Percentiles rank a stretch among this genome's conserved stretches.
phyloP scores from a whole-genome alignment of 768 basidiomycete species.

The Leccinum subgranulosum region DNA sequence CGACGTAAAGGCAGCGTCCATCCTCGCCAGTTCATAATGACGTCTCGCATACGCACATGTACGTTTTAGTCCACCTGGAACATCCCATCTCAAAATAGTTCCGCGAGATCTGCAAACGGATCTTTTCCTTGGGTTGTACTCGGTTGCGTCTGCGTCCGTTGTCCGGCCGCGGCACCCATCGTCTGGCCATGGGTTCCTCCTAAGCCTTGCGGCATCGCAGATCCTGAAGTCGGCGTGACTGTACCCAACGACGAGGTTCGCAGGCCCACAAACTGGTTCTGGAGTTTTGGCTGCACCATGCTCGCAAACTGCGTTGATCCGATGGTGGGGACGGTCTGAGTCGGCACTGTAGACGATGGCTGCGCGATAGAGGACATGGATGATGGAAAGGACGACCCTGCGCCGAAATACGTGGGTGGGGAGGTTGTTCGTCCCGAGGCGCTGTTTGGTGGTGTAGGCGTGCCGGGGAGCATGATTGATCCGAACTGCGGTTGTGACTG shows the following conservation, averaged over 20 bases:
- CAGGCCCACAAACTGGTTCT: slow-evolving; percentile 5
- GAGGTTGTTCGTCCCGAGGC: slow-evolving; percentile 10
- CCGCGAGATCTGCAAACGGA: slow-evolving; percentile 81
- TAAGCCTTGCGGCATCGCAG: slow-evolving; percentile 10
- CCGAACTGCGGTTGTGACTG: slow-evolving; percentile 32
- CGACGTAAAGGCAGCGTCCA: slow-evolving; percentile 2
- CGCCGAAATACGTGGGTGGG: slow-evolving; percentile 10
- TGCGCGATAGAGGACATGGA: slow-evolving; percentile 6
- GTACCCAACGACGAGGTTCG: slow-evolving; percentile 12
- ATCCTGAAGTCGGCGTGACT: slow-evolving; percentile 10
- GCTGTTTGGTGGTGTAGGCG: slow-evolving; percentile 30
- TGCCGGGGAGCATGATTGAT: slow-evolving; percentile 42
- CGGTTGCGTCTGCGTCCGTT: slow-evolving; percentile 24
- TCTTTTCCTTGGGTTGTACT: slow-evolving; percentile 51
- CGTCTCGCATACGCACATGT: neutral
- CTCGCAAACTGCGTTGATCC: slow-evolving; percentile 10
- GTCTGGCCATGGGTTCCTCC: slow-evolving; percentile 5
- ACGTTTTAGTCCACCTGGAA: neutral
- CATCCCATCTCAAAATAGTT: slow-evolving; percentile 53
- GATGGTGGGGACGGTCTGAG: neutral
- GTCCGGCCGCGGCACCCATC: slow-evolving; percentile 7
- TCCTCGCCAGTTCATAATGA: neutral
- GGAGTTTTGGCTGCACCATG: slow-evolving; percentile 18
- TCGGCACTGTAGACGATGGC: neutral
- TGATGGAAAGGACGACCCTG: neutral